Conservation (phyloP, 2,329 filamentous ascomycete genomes). For the Madurella mycetomatis region DNA sequence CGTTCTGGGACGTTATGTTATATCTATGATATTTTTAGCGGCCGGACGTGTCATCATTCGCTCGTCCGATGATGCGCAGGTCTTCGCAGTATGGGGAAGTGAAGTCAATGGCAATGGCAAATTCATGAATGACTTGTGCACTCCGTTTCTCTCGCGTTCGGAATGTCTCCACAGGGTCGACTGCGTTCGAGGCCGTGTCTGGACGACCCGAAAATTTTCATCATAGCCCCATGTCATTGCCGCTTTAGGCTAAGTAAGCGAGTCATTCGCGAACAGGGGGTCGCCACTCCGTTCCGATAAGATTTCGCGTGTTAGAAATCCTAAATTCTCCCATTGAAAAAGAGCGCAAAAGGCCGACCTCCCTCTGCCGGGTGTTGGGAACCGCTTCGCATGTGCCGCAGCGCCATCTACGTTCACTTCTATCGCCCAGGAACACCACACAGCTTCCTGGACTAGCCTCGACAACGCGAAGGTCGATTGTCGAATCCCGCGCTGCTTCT, state of each 20-base stretch:
- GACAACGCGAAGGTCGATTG: slow-evolving; percentile 24
- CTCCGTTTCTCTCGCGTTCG: slow-evolving; percentile 3
- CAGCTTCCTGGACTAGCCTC: slow-evolving; percentile 1
- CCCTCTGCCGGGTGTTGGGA: slow-evolving; percentile 5
- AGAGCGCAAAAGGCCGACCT: slow-evolving; percentile 12
- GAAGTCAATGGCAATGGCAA: slow-evolving; percentile 1
- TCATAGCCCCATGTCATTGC: slow-evolving; percentile 5
- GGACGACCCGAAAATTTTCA: slow-evolving; percentile 22
- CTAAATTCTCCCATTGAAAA: slow-evolving; percentile 14
- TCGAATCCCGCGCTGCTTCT: slow-evolving; percentile 9
- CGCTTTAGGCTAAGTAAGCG: slow-evolving; percentile 8
- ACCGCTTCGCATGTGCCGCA: slow-evolving; percentile 16
- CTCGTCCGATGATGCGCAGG: slow-evolving; percentile 4
- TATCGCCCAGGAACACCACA: not conserved
- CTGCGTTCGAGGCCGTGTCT: slow-evolving; percentile 2
- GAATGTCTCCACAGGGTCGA: slow-evolving; percentile 1
- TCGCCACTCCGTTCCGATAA: slow-evolving; percentile 19
- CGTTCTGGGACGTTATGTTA: not conserved
- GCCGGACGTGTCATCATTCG: not conserved
- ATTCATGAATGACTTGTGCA: not conserved
- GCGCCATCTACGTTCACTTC: slow-evolving; percentile 4
- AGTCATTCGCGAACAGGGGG: slow-evolving; percentile 6
- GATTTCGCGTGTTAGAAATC: slow-evolving; percentile 17
- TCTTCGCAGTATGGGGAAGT: not conserved
- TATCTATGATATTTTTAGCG: not conserved